Percentiles rank a stretch among this genome's conserved stretches.
Evolutionary conservation across 2,329 filamentous ascomycete genomes (phyloP).

Genomic region (Paracoccidioides brasiliensis): DNA sequence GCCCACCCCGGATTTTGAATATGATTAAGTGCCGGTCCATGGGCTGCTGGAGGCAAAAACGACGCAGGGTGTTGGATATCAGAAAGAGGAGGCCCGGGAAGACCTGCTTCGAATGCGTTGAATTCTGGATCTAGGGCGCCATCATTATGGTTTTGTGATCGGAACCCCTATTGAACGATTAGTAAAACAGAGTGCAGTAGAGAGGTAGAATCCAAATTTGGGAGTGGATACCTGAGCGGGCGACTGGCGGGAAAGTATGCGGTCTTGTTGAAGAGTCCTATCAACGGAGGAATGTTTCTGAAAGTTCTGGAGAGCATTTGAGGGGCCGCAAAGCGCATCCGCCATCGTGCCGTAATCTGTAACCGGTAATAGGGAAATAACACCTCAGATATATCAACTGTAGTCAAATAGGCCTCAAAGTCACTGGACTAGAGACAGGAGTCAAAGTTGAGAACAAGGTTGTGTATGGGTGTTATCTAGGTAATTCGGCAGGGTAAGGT

Average conservation of each 20-base stretch:
- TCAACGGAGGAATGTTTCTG: constrained; percentile 57
- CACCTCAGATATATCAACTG: no score
- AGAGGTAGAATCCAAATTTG: constrained; percentile 2
- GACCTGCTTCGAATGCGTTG: constrained; percentile 48
- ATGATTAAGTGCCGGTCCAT: constrained; percentile 7
- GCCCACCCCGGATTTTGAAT: constrained; percentile 27
- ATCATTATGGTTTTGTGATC: constrained; percentile 43
- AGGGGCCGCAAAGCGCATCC: constrained; percentile 59
- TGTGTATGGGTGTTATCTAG: no score
- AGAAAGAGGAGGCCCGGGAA: constrained; percentile 21
- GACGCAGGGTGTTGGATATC: constrained; percentile 26
- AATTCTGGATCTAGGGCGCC: constrained; percentile 53
- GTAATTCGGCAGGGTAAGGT: no score
- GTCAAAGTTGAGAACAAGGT: background rate
- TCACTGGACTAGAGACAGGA: background rate
- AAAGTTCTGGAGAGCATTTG: constrained; percentile 61
- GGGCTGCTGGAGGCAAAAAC: constrained; percentile 16
- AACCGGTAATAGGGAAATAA: background rate
- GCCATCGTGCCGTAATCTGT: constrained; percentile 38
- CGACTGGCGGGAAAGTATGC: constrained; percentile 42
- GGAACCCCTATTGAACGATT: constrained; percentile 41
- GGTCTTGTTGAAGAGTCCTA: constrained; percentile 60
- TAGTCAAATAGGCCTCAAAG: background rate
- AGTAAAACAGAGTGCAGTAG: constrained; percentile 7
- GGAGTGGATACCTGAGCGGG: constrained; percentile 40